phyloP scores from a whole-genome alignment of 371 early-diverging fungal genomes.

The Fennellomyces sp. region DNA sequence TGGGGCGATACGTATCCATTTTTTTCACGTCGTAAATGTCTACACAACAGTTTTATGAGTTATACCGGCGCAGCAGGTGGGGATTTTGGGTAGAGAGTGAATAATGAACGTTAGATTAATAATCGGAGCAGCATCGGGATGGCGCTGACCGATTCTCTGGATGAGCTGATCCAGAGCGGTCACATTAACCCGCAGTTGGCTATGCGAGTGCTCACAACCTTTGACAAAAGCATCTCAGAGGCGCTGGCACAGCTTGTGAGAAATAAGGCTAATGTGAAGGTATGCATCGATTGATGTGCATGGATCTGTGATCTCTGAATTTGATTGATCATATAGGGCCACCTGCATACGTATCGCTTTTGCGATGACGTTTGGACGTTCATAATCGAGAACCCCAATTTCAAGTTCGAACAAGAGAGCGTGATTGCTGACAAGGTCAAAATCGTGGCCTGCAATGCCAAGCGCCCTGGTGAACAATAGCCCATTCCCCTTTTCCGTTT shows the following conservation, averaged over 20 bases:
- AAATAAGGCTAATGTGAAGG: conserved; percentile 52
- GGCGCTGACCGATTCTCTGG: conserved; percentile 94
- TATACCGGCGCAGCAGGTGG: conserved; percentile 56
- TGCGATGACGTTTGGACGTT: conserved; percentile 98
- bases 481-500: neutral
- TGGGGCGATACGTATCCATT: no score
- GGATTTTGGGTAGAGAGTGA: neutral
- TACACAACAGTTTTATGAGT: conserved; percentile 43
- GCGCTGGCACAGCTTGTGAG: conserved; percentile 44
- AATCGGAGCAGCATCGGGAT: conserved; percentile 75
- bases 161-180: conserved; percentile 91
- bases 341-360: conserved; percentile 86
- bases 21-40: conserved; percentile 25
- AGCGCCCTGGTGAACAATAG: conserved; percentile 69
- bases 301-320: neutral
- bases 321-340: conserved; percentile 59
- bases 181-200: conserved; percentile 94
- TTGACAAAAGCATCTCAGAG: conserved; percentile 56
- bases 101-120: neutral
- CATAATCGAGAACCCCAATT: conserved; percentile 83
- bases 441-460: conserved; percentile 87
- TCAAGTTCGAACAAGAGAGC: conserved; percentile 83
- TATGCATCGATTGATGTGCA: conserved; percentile 3
- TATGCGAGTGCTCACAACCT: conserved; percentile 88
- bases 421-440: conserved; percentile 88